These are phyloP conservation scores for Marchantia polymorpha DNA, from an alignment of 225 moss, liverwort and hornwort species.

Conservation along the genomic window DNA sequence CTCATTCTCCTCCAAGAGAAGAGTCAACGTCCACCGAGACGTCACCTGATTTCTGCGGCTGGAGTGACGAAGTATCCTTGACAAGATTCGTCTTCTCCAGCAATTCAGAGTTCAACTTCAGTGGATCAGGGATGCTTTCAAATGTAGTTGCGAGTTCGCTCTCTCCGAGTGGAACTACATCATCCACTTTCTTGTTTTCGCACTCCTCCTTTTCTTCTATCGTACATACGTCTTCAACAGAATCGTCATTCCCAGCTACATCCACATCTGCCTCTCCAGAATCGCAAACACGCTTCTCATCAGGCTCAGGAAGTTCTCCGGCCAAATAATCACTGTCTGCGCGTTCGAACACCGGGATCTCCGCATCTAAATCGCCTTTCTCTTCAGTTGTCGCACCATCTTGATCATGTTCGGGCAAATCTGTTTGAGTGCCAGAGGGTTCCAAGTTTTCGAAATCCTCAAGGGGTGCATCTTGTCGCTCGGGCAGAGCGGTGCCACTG, in stretches of 20 bases:
- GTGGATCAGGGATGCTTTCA: background rate
- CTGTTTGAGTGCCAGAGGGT: background rate
- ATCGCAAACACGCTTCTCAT: constrained; percentile 47
- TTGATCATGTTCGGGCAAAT: background rate
- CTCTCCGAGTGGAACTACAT: background rate
- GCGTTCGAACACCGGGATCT: constrained; percentile 46
- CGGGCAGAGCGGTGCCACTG: background rate
- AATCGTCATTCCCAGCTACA: background rate
- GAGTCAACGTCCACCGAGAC: background rate
- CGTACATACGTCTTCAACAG: background rate
- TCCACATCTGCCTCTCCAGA: constrained; percentile 15
- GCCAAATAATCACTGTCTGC: constrained; percentile 24
- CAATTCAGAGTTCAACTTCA: background rate
- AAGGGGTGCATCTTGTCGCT: constrained; percentile 2
- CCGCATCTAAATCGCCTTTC: constrained; percentile 22
- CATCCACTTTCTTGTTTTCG: constrained; percentile 7
- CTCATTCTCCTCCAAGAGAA: constrained; percentile 1
- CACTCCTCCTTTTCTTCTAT: background rate
- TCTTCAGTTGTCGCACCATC: constrained; percentile 9
- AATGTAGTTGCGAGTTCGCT: background rate
- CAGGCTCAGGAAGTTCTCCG: constrained; percentile 46
- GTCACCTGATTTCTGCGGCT: background rate
- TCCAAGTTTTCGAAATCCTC: constrained; percentile 3
- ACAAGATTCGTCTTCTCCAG: background rate
- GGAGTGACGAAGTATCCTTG: background rate